A percentile compares a stretch with the other conserved stretches of the same genome.
Conservation (phyloP, 2,329 filamentous ascomycete genomes). For the Trichoderma brevicompactum region DNA sequence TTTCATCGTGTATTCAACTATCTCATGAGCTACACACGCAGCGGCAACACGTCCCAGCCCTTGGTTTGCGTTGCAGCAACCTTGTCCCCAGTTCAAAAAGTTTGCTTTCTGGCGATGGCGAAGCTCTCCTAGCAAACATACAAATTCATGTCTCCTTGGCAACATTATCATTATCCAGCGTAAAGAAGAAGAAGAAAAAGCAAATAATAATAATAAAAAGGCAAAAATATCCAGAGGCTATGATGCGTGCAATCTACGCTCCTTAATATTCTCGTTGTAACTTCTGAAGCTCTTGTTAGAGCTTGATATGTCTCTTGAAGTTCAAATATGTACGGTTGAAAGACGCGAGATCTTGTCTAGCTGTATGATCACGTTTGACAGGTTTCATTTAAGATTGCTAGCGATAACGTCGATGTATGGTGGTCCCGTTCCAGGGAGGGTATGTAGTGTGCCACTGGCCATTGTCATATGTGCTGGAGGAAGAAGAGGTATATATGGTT, state of each 20-base stretch:
- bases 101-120: slow-evolving; percentile 2
- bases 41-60: slow-evolving; percentile 45
- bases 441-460: slow-evolving; percentile 54
- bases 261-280: neutral
- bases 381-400: neutral
- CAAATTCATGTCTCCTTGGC: neutral
- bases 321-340: slow-evolving; percentile 28
- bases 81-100: slow-evolving; percentile 11
- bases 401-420: slow-evolving; percentile 12
- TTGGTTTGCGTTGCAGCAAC: slow-evolving; percentile 42
- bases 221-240: neutral
- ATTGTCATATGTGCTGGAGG: slow-evolving; percentile 45
- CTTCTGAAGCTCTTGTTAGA: neutral
- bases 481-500: slow-evolving; percentile 32
- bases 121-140: slow-evolving; percentile 19
- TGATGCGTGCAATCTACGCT: neutral
- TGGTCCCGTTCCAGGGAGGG: slow-evolving; percentile 50
- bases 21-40: slow-evolving; percentile 36
- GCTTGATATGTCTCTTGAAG: slow-evolving; percentile 17
- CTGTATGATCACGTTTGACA: slow-evolving; percentile 11
- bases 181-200: neutral
- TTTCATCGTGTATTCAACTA: neutral
- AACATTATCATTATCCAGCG: slow-evolving; percentile 15
- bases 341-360: neutral
- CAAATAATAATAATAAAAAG: neutral